phyloP scores from a whole-genome alignment of 352 stramenopile species.

The Globisporangium paddicum region DNA sequence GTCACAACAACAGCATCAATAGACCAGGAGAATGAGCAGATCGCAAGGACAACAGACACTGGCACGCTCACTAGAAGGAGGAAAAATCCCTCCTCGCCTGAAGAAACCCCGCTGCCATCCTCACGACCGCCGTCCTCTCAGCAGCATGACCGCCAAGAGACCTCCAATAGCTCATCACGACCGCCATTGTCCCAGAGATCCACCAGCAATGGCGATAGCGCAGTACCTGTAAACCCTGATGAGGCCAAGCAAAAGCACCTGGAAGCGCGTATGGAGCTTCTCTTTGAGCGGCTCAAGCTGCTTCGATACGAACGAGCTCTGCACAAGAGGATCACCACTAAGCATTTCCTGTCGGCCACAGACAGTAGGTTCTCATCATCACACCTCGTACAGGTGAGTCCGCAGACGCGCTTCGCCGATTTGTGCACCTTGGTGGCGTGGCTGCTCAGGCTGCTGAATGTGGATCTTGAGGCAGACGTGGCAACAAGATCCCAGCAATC shows the following conservation, averaged over 20 bases:
- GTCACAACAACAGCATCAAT: not conserved
- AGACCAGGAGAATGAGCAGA: conserved; percentile 9
- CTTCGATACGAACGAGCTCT: conserved; percentile 40
- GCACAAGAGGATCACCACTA: conserved; percentile 31
- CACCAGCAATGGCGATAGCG: conserved; percentile 3
- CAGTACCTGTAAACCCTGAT: conserved; percentile 19
- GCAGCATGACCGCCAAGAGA: conserved; percentile 13
- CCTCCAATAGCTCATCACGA: conserved; percentile 11
- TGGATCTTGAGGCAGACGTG: conserved; percentile 16
- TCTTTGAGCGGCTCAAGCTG: conserved; percentile 67
- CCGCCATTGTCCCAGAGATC: conserved; percentile 29
- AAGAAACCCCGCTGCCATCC: conserved; percentile 1
- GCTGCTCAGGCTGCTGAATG: conserved; percentile 32
- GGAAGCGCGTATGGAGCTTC: conserved; percentile 50
- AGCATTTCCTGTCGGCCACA: conserved; percentile 34
- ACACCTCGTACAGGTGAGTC: conserved; percentile 10
- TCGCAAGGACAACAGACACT: not conserved
- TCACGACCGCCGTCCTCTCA: conserved; percentile 2
- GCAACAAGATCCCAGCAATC: not conserved
- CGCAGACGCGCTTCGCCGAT: conserved; percentile 41
- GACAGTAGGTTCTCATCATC: not conserved
- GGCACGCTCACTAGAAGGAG: not conserved
- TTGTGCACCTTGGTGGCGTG: conserved; percentile 36
- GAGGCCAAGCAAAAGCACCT: conserved; percentile 24
- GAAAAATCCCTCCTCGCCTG: not conserved